Evolutionary conservation across 306 rosid genomes (phyloP).

Genomic region (Rosa persica): DNA sequence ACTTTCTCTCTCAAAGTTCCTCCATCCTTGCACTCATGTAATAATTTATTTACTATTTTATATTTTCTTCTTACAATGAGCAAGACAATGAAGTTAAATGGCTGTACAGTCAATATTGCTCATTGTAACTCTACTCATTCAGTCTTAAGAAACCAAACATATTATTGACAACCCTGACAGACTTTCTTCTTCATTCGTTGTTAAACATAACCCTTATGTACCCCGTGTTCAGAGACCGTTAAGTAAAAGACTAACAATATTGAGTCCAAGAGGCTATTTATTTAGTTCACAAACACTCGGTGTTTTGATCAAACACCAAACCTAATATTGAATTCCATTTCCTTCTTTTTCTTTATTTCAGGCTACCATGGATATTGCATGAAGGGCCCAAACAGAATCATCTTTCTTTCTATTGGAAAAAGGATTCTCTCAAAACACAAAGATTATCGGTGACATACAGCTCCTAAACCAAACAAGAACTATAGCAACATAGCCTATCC

Average conservation of each 20-base stretch:
- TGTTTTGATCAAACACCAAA: neutral
- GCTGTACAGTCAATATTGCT: neutral
- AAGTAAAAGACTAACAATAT: too few relatives aligned
- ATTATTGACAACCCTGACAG: neutral
- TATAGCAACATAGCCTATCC: neutral
- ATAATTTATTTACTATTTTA: neutral
- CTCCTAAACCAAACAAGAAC: neutral
- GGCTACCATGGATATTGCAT: too few relatives aligned
- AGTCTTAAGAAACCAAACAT: neutral
- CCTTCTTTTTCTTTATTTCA: too few relatives aligned
- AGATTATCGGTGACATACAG: too few relatives aligned
- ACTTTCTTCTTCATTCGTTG: neutral
- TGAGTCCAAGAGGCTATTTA: neutral
- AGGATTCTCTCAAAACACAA: too few relatives aligned
- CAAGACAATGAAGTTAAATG: neutral
- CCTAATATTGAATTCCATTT: neutral
- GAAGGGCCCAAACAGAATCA: too few relatives aligned
- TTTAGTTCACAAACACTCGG: neutral
- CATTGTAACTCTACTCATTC: neutral
- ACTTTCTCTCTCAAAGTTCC: neutral
- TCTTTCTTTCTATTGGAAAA: too few relatives aligned
- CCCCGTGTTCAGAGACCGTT: neutral
- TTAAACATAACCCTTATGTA: neutral
- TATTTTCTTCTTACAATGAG: neutral
- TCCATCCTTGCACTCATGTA: neutral